Conservation (phyloP, 2,329 filamentous ascomycete species). For the Neonectria faginata region DNA sequence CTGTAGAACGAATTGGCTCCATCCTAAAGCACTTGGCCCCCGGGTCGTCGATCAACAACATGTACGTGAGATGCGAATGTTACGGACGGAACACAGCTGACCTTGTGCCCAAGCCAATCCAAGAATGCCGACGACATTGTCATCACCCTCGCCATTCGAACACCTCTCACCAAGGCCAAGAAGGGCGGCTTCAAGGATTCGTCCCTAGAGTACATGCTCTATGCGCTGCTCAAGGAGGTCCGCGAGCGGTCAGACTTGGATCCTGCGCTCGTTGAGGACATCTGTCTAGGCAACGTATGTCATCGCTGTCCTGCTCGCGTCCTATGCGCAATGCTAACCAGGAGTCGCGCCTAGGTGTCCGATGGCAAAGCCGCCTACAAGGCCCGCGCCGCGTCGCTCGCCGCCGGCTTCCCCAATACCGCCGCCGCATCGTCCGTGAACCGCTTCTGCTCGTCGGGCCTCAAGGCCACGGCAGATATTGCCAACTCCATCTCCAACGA, state of each 20-base stretch:
- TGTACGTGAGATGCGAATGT: slow-evolving; percentile 68
- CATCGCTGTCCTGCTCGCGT: background rate
- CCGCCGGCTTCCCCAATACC: slow-evolving; percentile 94
- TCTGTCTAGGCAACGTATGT: slow-evolving; percentile 88
- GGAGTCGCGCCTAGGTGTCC: slow-evolving; percentile 68
- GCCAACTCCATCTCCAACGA: slow-evolving; percentile 86
- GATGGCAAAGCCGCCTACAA: slow-evolving; percentile 92
- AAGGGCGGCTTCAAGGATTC: slow-evolving; percentile 98
- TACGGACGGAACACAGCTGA: background rate
- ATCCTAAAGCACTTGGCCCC: slow-evolving; percentile 89
- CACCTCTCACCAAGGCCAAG: slow-evolving; percentile 85
- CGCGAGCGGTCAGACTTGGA: slow-evolving; percentile 80
- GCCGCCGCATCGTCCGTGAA: slow-evolving; percentile 85
- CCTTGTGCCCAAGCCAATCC: slow-evolving; percentile 72
- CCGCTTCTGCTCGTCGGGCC: slow-evolving; percentile 96
- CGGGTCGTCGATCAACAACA: slow-evolving; percentile 75
- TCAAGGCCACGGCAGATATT: slow-evolving; percentile 95
- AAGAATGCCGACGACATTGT: slow-evolving; percentile 97
- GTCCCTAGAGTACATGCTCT: slow-evolving; percentile 85
- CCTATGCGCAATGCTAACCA: slow-evolving; percentile 12
- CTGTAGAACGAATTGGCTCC: slow-evolving; percentile 85
- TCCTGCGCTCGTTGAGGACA: slow-evolving; percentile 85
- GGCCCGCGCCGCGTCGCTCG: slow-evolving; percentile 86
- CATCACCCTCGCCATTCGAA: slow-evolving; percentile 91
- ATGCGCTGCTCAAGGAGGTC: slow-evolving; percentile 83